Evolutionary conservation across 352 stramenopile genomes (phyloP), one percentile per base, ranked within the genome.

Genomic region (Pythium periplocum): DNA sequence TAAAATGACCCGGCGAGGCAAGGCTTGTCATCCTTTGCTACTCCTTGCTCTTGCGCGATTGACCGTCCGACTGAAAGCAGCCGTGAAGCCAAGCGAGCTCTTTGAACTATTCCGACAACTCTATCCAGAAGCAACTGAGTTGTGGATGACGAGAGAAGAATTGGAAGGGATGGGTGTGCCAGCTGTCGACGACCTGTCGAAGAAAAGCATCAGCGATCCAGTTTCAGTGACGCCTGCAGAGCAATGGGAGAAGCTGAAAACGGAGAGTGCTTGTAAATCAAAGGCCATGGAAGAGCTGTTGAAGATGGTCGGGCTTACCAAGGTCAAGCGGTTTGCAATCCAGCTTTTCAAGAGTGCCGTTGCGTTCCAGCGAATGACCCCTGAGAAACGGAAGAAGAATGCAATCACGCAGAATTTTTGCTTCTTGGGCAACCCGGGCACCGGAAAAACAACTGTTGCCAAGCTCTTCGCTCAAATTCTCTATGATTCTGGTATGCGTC

Each of bases 391-490:
- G 8, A 91, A 90, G 62, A 83, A 87, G 61, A 95, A 95, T 52
- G 32, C 59, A 9, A 71, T 76, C 40, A 45, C 73, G 3, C 70
- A 84, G 45, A 91, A 91, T 52, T 91, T 86, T 43, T 91, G 78
- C 57, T 91, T 90, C 44, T 54, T 84, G 26, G 81, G 81, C 1
- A 90, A 91, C 12, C 75, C 81, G 17, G 78, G 81, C 4, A 90
- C 78, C 0, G 81, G 81, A 0, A 92, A 93, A 53, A 92, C 83
- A 1, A 92, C 84, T 1, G 81, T 95, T 49, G 86, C 86, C 2
- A 73, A 80, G 17, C 51, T 93, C 32, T 96, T 95, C 71, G 81
- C 85, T n/a, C 59, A 55, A 1, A 78, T 96, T n/a, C 57, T 97
- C 30, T 66, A 78, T 44, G 85, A 95, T 38, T 91, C 78, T 3